phyloP scores from a whole-genome alignment of 129 eudicot species.

The Lactuca saligna region DNA sequence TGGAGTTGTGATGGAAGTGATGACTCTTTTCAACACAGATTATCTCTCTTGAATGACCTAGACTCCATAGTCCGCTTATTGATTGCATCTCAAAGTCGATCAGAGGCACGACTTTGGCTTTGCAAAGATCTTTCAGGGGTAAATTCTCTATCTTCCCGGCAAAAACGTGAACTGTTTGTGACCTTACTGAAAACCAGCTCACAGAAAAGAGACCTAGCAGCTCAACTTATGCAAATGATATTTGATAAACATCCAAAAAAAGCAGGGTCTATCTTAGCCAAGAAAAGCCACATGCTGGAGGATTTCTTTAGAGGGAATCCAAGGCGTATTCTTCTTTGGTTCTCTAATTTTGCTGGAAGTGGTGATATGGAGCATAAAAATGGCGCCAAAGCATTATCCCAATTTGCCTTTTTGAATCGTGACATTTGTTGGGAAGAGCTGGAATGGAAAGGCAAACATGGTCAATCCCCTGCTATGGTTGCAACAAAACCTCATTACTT shows the following conservation, averaged over 20 bases:
- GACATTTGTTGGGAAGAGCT: constrained; percentile 99
- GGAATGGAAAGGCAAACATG: constrained; percentile 97
- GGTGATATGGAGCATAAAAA: constrained; percentile 61
- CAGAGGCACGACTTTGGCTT: constrained; percentile 96
- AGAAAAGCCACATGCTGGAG: constrained; percentile 61
- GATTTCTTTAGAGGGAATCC: constrained; percentile 80
- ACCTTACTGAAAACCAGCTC: constrained; percentile 62
- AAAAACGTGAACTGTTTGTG: constrained; percentile 56
- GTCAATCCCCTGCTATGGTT: constrained; percentile 99
- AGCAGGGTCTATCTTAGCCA: constrained; percentile 67
- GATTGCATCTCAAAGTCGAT: constrained; percentile 63
- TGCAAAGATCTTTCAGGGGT: constrained; percentile 70
- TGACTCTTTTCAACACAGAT: constrained; percentile 36
- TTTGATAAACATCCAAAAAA: constrained; percentile 66
- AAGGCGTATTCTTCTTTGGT: constrained; percentile 75
- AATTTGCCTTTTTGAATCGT: constrained; percentile 82
- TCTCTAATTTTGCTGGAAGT: constrained; percentile 62
- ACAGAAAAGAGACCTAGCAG: constrained; percentile 52
- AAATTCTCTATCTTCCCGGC: constrained; percentile 39
- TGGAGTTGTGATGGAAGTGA: constrained; percentile 41
- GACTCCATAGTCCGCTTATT: constrained; percentile 52
- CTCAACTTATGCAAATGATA: constrained; percentile 68
- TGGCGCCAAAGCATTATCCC: constrained; percentile 92
- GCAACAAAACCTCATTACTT: constrained; percentile 99
- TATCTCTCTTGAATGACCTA: constrained; percentile 54